Base-by-base conservation (phyloP, 148 eudicot species). In the Vaccinium myrtillus region DNA sequence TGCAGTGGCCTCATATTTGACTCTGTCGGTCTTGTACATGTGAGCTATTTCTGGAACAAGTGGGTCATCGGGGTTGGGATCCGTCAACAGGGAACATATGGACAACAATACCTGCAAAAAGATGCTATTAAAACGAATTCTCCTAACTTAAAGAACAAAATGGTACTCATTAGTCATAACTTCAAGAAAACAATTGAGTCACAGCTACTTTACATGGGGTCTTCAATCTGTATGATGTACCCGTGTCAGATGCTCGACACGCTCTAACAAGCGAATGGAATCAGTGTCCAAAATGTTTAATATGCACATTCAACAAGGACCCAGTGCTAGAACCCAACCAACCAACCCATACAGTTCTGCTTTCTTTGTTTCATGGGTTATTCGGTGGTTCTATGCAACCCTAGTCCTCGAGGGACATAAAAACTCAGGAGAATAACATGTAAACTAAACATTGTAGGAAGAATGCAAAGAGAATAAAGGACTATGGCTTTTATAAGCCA, bases 31-130 rank as follows among this genome's bases (percentile, higher is more conserved):
- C 51, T 82, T 82, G 67, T 82, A 82, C 84, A 82, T 82, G 61
- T 82, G 84, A 27, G 84, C 84, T 50, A 82, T 82, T 73, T 82
- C 84, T 21, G 84, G 84, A 21, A 82, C 84, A 21, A 82, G 84
- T 21, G 84, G 84, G 56, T 82, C 84, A 54, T 82, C 84, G 5
- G 84, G 84, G 69, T 82, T 82, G 78, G 84, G 84, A 21, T 82
- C 84, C 2, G 84, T 82, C 84, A 82, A 82, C 36, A 82, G 78
- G 51, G 84, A 82, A 73, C 84, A 82, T 75, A 82, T 82, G 50
- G 84, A 82, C 78, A 82, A 39, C 78, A 82, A 30, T 16, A 82
- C 84, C 84, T 82, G 53, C 51, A 82, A 43, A 19, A 27, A 71
- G 50, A 21, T 71, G 0, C 51, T 19, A 8, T 15, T 53, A 30